These are phyloP conservation scores for Trypanosoma caninum DNA, from an alignment of 208 protist species.

Conservation along the genomic window DNA sequence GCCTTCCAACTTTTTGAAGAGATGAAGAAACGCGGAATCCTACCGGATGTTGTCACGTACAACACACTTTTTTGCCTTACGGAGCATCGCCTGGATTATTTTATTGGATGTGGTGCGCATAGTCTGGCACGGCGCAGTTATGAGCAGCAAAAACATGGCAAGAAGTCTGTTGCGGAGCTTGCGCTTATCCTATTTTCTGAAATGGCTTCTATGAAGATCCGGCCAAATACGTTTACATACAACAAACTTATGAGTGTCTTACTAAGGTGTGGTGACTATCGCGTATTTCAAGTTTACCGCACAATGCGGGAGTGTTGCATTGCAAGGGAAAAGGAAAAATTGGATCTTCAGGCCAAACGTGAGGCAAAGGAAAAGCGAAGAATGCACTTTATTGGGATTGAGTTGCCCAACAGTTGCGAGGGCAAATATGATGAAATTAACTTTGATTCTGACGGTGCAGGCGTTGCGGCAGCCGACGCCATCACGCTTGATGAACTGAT, in stretches of 20 bases:
- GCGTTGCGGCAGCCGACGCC: background rate
- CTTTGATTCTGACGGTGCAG: no score
- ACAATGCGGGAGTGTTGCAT: constrained; percentile 8
- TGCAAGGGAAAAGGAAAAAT: background rate
- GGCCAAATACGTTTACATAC: constrained; percentile 89
- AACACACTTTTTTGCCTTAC: constrained; percentile 86
- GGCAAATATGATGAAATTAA: background rate
- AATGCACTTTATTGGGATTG: background rate
- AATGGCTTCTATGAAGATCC: constrained; percentile 65
- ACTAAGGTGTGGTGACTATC: constrained; percentile 51
- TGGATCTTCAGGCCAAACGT: constrained; percentile 8
- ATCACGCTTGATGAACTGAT: constrained; percentile 50
- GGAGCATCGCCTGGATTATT: constrained; percentile 78
- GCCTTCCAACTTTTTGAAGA: constrained; percentile 90
- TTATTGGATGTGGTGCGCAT: constrained; percentile 51
- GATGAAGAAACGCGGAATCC: constrained; percentile 82
- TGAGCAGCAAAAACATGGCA: constrained; percentile 64
- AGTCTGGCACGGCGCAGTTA: constrained; percentile 31
- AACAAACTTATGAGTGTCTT: constrained; percentile 73
- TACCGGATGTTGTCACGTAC: constrained; percentile 89
- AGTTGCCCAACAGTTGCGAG: background rate
- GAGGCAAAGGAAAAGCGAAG: constrained; percentile 1
- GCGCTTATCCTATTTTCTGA: constrained; percentile 68
- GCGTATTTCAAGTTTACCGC: constrained; percentile 71
- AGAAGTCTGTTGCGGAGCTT: constrained; percentile 58